These are phyloP conservation scores for Hygrocybe punicea DNA, from an alignment of 768 basidiomycete genomes.

Conservation along the genomic window DNA sequence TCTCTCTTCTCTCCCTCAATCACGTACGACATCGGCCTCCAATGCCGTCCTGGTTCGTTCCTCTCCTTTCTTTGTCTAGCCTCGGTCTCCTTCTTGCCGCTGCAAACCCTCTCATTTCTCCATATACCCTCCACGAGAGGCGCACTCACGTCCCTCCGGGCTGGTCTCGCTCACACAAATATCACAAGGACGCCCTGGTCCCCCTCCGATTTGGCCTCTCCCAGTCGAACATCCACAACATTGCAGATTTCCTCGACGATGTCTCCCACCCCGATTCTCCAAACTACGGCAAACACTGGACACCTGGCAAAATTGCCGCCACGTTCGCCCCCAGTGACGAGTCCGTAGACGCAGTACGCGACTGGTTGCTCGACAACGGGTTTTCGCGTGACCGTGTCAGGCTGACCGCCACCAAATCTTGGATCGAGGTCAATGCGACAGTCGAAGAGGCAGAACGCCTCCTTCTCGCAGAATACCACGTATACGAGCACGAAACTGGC, in stretches of 20 bases:
- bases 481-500: conserved; percentile 28
- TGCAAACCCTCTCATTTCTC: not conserved
- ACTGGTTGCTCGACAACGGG: conserved; percentile 31
- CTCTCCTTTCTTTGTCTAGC: too few species aligned
- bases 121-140: conserved; percentile 25
- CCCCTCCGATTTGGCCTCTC: conserved; percentile 37
- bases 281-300: conserved; percentile 37
- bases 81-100: not conserved
- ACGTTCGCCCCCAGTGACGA: conserved; percentile 31
- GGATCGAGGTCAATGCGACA: conserved; percentile 34
- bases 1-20: too few species aligned
- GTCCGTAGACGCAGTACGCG: conserved; percentile 24
- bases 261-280: conserved; percentile 37
- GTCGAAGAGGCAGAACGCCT: conserved; percentile 31
- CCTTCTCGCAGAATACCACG: conserved; percentile 32
- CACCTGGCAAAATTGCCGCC: conserved; percentile 25
- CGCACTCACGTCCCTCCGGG: conserved; percentile 13
- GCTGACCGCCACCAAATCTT: conserved; percentile 21
- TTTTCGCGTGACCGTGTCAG: conserved; percentile 23
- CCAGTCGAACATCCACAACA: conserved; percentile 31
- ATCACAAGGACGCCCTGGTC: conserved; percentile 20
- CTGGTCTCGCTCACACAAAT: conserved; percentile 15
- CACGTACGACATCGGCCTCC: too few species aligned
- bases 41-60: too few species aligned
- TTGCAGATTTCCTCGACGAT: conserved; percentile 30